These are phyloP conservation scores for Solanum peruvianum DNA, from an alignment of 257 asterid genomes.

Conservation along the genomic window DNA sequence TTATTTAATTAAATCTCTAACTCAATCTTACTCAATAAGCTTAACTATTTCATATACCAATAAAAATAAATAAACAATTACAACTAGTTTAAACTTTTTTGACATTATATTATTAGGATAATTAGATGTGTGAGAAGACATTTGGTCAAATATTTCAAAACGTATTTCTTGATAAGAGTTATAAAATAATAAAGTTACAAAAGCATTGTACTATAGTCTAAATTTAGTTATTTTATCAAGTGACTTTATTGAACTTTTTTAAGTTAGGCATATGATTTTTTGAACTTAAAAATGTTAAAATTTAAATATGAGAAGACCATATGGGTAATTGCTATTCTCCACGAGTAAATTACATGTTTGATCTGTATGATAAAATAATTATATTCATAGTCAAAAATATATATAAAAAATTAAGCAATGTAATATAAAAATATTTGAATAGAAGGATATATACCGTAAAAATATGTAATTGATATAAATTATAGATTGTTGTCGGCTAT, in stretches of 20 bases:
- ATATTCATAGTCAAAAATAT: not conserved
- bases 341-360: not conserved
- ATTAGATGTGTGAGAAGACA: not conserved
- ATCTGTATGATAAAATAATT: not conserved
- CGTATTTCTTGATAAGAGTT: not conserved
- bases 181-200: not conserved
- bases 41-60: not conserved
- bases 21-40: not conserved
- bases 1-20: not conserved
- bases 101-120: not conserved
- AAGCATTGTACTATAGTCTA: not conserved
- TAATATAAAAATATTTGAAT: too few species aligned
- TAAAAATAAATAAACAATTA: not conserved
- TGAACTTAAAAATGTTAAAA: not conserved
- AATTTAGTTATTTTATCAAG: not conserved
- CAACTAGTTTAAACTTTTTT: not conserved
- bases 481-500: too few species aligned
- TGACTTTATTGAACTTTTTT: not conserved
- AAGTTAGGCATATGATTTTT: not conserved
- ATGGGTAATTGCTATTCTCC: not conserved
- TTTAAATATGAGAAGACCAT: not conserved
- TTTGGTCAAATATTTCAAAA: not conserved
- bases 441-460: too few species aligned
- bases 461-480: too few species aligned
- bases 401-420: not conserved